These are phyloP conservation scores for Ephemerocybe angulata DNA, from an alignment of 768 basidiomycete genomes.

Conservation along the genomic window DNA sequence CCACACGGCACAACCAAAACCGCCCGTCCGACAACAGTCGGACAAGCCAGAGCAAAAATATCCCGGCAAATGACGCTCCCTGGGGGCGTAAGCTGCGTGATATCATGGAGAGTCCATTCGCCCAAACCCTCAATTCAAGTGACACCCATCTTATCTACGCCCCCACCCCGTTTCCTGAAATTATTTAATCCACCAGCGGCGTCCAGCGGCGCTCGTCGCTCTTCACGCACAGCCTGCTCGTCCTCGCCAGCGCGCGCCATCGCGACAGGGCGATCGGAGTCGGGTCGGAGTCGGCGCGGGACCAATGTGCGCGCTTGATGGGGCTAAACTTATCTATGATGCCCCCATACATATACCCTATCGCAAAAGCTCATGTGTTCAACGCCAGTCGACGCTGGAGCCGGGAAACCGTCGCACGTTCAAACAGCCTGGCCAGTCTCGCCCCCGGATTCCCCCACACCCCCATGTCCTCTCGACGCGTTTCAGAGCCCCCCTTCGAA, in stretches of 20 bases:
- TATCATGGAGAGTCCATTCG: too few species aligned
- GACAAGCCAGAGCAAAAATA: background rate
- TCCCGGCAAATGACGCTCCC: background rate
- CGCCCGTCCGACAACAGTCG: background rate
- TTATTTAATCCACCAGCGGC: background rate
- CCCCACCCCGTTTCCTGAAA: background rate
- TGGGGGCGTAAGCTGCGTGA: background rate
- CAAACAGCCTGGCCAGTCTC: too few species aligned
- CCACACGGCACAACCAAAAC: background rate
- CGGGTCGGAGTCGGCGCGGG: background rate
- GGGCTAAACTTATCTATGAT: background rate
- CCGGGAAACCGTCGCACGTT: too few species aligned
- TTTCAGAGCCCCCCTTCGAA: too few species aligned
- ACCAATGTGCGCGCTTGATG: background rate
- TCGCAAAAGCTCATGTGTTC: too few species aligned
- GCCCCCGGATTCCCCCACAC: too few species aligned
- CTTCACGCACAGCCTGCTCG: background rate
- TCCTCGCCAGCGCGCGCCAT: background rate
- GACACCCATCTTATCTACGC: too few species aligned
- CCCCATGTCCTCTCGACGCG: too few species aligned
- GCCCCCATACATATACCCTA: background rate
- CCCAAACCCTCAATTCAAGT: too few species aligned
- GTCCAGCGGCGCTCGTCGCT: background rate
- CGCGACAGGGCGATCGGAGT: background rate
- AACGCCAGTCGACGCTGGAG: too few species aligned